A percentile compares a stretch with the other conserved stretches of the same genome.
These are phyloP conservation scores for Alternaria brassicae DNA, from an alignment of 2,329 filamentous ascomycete genomes.

Conservation along the genomic window DNA sequence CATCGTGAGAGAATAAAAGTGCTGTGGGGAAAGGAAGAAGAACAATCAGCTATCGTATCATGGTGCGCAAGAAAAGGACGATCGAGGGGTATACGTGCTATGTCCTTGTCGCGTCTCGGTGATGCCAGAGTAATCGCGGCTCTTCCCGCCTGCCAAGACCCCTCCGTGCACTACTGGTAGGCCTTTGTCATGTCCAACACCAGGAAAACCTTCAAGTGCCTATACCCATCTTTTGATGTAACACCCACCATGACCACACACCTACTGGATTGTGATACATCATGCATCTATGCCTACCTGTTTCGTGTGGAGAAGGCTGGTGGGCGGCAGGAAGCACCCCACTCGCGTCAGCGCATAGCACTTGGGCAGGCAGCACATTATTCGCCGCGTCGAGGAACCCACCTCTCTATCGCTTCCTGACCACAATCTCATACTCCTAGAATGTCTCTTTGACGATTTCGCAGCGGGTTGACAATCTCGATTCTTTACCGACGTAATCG, in stretches of 20 bases:
- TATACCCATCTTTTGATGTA: neutral
- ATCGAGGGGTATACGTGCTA: slow-evolving; percentile 13
- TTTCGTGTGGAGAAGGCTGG: no score
- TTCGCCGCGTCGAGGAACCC: neutral
- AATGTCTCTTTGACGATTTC: no score
- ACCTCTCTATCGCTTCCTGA: neutral
- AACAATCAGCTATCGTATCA: slow-evolving; percentile 14
- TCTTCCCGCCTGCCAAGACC: slow-evolving; percentile 16
- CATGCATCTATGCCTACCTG: no score
- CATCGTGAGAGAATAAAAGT: slow-evolving; percentile 63
- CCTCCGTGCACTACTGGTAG: neutral
- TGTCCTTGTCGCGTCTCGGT: slow-evolving; percentile 16
- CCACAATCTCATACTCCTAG: no score
- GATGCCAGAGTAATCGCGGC: slow-evolving; percentile 19
- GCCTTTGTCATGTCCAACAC: neutral
- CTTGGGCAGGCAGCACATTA: neutral
- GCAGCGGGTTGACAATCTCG: no score
- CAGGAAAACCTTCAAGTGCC: neutral
- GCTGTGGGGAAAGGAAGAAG: neutral
- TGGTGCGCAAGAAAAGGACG: slow-evolving; percentile 13
- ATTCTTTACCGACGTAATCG: no score
- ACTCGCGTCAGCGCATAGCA: neutral
- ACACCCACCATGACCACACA: neutral
- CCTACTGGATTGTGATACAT: no score
- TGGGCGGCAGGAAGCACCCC: no score